Base-by-base conservation (phyloP, 106 monocot genomes). In the Acorus gramineus region DNA sequence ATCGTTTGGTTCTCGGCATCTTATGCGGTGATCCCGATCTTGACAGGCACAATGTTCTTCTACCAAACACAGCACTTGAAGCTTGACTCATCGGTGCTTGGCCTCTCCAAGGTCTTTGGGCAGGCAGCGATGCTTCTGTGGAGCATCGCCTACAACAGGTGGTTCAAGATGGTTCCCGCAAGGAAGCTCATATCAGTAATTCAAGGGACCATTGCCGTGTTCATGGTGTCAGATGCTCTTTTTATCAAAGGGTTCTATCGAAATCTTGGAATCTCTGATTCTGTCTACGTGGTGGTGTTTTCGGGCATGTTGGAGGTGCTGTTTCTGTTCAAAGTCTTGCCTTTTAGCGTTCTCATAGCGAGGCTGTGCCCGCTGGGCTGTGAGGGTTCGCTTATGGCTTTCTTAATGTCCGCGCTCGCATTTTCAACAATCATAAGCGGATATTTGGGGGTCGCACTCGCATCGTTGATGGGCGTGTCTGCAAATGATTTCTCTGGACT, bases 321-420 rank as follows among this genome's bases (percentile, higher is more conserved):
- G 46, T 70, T 85, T 13, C 49, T 73, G 60, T 79, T 84, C 77
- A 87, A 87, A 69, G 44, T 80, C 11, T 77, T 92, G 42, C 92
- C 87, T 14, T 87, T 82, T 49, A 82, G 79, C 42, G 75, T 87
- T 50, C 77, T 84, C 5, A 55, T 92, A 48, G 84, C 87, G 4
- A 69, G 75, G 57, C 49, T 92, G 2, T 92, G 87, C 55, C 92
- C 92, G 0, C 45, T 72, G 9, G 91, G 91, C 4, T 92, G 87
- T 46, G 92, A 92, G 67, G 92, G 84, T 0, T 87, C 92, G 0
- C 51, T 92, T 6, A 92, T 92, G 92, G 87, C 87, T 2, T 85
- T 92, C 49, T 67, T 80, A 3, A 87, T 82, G 87, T 92, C 92
- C 1, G 80, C 80, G 2, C 65, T 75, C 6, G 84, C 92, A 2